Base-by-base conservation (phyloP, 495 filamentous ascomycete genomes). In the Xylaria nigripes region DNA sequence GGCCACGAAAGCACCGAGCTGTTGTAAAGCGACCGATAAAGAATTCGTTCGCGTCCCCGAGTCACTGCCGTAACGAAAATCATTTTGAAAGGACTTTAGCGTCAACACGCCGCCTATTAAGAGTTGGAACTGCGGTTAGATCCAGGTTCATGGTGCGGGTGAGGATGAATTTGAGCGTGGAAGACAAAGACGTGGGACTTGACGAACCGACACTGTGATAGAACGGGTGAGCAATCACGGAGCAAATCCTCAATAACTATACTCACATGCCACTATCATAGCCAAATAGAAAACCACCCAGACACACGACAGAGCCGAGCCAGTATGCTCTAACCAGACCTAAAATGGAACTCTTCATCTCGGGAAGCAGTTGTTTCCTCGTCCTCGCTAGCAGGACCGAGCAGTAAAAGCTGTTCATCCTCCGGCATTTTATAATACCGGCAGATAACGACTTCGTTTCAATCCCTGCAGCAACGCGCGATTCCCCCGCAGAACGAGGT, bases 251-350 rank as follows among this genome's bases (percentile, higher is more conserved):
- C 13, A 10, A 46, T 40, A 12, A 22, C 1, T 22, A 42, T n/a
- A 59, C 63, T 63, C 41, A 80, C 63, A 70, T 68, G 52, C 68
- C 65, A 48, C 60, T 66, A 27, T 70, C 68, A 51, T 70, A 70
- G 46, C 68, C 68, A 42, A 69, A 72, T 2, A 73, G 56, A 56
- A 73, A 73, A 0, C 70, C 70, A 9, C 68, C 68, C 43, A 72
- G 64, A 48, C 67, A 72, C 0, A 73, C 70, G 3, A 81, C 71
- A 3, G 66, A 63, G 13, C 76, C 76, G 7, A 82, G 69, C 72
- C 72, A 81, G 61, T 80, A 82, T 12, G 76, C 76, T 45, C 78
- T 70, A 36, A 74, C 63, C 60, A 59, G 71, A 59, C 54, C 72
- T 52, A 60, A 65, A 22, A 42, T 62, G 21, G 52, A 45, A 25